phyloP scores from a whole-genome alignment of 768 basidiomycete genomes.

The Phlebiopsis gigantea region DNA sequence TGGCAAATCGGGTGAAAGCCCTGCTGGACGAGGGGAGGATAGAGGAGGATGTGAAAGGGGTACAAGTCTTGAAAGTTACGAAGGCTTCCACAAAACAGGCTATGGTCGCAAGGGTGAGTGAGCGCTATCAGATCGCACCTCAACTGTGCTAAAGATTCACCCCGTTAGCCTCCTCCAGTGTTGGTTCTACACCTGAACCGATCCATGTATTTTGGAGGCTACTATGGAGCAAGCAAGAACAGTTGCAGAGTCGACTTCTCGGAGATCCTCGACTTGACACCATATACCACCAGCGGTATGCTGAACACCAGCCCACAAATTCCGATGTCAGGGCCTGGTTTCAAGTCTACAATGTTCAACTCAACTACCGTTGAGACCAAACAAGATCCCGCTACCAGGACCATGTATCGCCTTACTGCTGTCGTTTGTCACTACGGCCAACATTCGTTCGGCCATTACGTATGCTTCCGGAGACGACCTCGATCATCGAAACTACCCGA shows the following conservation, averaged over 20 bases:
- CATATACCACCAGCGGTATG: conserved; percentile 78
- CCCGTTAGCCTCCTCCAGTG: conserved; percentile 70
- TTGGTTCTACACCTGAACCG: conserved; percentile 90
- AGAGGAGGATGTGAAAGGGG: conserved; percentile 78
- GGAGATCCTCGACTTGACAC: conserved; percentile 83
- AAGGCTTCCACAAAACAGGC: conserved; percentile 80
- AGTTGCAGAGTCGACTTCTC: conserved; percentile 76
- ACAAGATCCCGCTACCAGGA: conserved; percentile 53
- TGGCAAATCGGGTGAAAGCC: conserved; percentile 53
- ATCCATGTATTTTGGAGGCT: conserved; percentile 69
- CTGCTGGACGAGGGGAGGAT: conserved; percentile 72
- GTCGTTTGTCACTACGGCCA: conserved; percentile 92
- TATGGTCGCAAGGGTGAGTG: conserved; percentile 82
- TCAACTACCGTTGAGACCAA: conserved; percentile 48
- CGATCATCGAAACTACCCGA: conserved; percentile 28
- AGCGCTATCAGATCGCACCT: background rate
- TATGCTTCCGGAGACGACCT: conserved; percentile 86
- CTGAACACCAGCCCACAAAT: conserved; percentile 65
- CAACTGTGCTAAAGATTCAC: background rate
- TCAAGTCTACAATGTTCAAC: background rate
- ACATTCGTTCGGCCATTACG: conserved; percentile 92
- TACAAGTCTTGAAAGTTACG: conserved; percentile 77
- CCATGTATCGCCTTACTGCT: conserved; percentile 80
- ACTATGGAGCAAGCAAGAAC: conserved; percentile 72
- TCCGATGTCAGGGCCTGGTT: conserved; percentile 47